Base-by-base conservation (phyloP, 192 early-diverging fungal species). In the Radiomyces spectabilis region DNA sequence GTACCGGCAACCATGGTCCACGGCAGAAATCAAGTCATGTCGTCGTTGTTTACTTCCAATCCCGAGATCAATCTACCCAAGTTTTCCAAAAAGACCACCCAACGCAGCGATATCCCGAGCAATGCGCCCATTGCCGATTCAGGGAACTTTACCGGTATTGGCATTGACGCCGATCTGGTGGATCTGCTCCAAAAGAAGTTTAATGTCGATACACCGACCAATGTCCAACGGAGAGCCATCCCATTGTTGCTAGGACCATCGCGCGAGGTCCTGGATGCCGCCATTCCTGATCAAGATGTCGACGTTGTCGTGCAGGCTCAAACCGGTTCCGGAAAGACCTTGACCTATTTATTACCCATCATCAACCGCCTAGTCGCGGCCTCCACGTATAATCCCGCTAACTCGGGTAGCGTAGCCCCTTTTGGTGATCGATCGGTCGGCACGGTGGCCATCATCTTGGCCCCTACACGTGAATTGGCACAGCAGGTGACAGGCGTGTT, bases 311-410 rank as follows among this genome's bases (percentile, higher is more conserved):
- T 99, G 37, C 92, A 96, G 64, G 91, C 95, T 13, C 88, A 93
- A 54, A 99, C 95, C 2, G 97, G 97, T 45, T 95, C 93, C 4
- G 97, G 97, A 52, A 99, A 99, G 65, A 99, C 97, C 0, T 73
- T 99, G 38, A 78, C 94, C 2, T 99, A 92, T 59, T 74, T 98
- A 22, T 69, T 97, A 33, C 97, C 97, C 13, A 93, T 99, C 49
- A 53, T 98, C 26, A 85, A 98, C 60, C 77, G 85, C 16, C 54
- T 99, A n/a, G 69, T 99, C 29, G 63, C 68, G 40, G 84, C 91
- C 12, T 76, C 84, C 22, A 61, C 68, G 13, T 27, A 53, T 50
- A 41, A 52, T 51, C 9, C 50, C 57, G 10, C 61, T 33, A 41
- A 57, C 45, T 43, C 65, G 3, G 65, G 73, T 26, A 65, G 81